Conservation (phyloP, 164 flowering plant genomes). For the Vitis cinerea region DNA sequence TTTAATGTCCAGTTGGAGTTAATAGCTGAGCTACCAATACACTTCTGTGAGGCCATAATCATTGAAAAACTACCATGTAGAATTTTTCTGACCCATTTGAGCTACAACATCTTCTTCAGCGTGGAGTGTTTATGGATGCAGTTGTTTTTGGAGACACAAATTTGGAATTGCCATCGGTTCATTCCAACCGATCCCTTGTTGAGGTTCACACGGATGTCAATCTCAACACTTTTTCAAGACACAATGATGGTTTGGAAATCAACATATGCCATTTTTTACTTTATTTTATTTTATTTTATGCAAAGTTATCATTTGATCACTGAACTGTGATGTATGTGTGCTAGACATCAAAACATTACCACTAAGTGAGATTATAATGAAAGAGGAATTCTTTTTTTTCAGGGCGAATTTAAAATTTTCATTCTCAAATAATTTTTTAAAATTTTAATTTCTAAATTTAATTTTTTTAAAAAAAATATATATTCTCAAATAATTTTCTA, state of each 20-base stretch:
- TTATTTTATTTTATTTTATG: too few species aligned
- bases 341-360: too few species aligned
- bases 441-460: too few species aligned
- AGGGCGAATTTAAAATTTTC: too few species aligned
- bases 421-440: too few species aligned
- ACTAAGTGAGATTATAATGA: too few species aligned
- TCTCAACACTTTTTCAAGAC: constrained; percentile 18
- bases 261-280: constrained; percentile 14
- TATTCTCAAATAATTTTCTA: too few species aligned
- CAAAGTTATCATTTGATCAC: too few species aligned
- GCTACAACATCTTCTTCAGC: constrained; percentile 76
- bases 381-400: too few species aligned
- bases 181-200: constrained; percentile 64
- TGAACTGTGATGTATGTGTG: too few species aligned
- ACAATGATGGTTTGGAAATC: constrained; percentile 33
- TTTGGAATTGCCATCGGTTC: constrained; percentile 36
- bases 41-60: constrained; percentile 46
- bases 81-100: constrained; percentile 94
- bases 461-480: too few species aligned
- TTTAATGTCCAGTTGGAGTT: too few species aligned
- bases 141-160: constrained; percentile 68
- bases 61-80: constrained; percentile 77
- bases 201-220: constrained; percentile 64
- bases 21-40: constrained; percentile 23
- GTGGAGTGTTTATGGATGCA: constrained; percentile 56